Conservation (phyloP, 2,329 filamentous ascomycete species). For the Nigrograna mackinnonii region DNA sequence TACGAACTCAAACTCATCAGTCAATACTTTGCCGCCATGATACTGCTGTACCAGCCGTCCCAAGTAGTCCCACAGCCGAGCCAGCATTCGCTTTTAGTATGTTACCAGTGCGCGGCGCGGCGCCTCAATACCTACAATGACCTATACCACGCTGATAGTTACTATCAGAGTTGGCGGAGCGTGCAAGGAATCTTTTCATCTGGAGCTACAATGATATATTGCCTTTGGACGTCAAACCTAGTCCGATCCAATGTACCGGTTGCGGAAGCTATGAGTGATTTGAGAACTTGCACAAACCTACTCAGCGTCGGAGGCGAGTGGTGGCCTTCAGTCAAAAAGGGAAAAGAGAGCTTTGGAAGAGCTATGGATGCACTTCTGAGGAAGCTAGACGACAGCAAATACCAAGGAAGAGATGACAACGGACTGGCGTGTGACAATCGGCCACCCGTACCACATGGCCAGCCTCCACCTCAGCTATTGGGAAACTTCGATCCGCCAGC, state of each 20-base stretch:
- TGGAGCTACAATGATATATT: constrained; percentile 44
- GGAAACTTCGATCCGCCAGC: not conserved
- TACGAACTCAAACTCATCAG: constrained; percentile 32
- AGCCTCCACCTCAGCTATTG: not conserved
- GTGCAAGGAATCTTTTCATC: constrained; percentile 45
- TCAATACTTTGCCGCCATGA: constrained; percentile 37
- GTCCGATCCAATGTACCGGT: constrained; percentile 25
- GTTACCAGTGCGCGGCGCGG: constrained; percentile 30
- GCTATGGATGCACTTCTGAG: constrained; percentile 9
- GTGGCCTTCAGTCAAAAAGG: constrained; percentile 40
- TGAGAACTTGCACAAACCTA: constrained; percentile 40
- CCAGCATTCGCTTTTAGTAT: constrained; percentile 29
- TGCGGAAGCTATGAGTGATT: constrained; percentile 21
- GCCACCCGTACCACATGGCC: not conserved
- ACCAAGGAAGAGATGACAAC: not conserved
- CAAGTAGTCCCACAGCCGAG: constrained; percentile 35
- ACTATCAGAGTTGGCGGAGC: constrained; percentile 40
- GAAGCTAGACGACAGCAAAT: constrained; percentile 3
- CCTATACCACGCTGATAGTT: constrained; percentile 30
- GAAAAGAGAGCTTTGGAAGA: constrained; percentile 8
- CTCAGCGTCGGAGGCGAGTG: constrained; percentile 45
- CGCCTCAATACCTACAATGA: constrained; percentile 35
- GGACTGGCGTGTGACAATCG: not conserved
- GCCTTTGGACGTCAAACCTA: constrained; percentile 39
- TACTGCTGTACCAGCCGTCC: constrained; percentile 43